Base-by-base conservation (phyloP, 2,329 filamentous ascomycete species). In the Bipolaris oryzae region DNA sequence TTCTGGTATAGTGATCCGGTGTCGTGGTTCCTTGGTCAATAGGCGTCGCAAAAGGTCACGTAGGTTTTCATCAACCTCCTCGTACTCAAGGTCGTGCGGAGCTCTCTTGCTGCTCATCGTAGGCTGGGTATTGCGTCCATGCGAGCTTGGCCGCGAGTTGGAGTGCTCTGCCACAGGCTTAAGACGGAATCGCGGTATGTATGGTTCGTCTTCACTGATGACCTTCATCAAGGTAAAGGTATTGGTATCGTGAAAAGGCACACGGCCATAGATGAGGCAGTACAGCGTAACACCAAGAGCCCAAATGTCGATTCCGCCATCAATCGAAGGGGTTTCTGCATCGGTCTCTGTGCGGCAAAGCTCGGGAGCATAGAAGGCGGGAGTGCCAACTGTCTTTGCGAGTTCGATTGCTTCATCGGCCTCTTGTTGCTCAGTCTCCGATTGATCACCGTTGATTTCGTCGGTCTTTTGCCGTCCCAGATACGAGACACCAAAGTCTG, bases 401-500 rank as follows among this genome's bases (percentile, higher is more conserved):
- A 99, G 82, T 74, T 98, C 95, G 58, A 96, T 87, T 61, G 96
- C 93, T 73, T 97, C 92, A 67, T 97, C 93, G 56, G 96, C 87
- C 69, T 96, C 91, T 38, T 87, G 87, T 10, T 91, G 90, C 74
- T 97, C 93, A 0, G 89, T 91, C 72, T 96, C 91, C 3, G 89
- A 89, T 81, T 87, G 58, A 79, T 88, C 77, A 55, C 92, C 89
- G 48, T 74, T 89, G 35, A 87, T 84, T 67, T 96, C 90, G 44
- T 96, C 91, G 37, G 91, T 85, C 55, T 93, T 90, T 1, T 92
- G 92, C 48, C 92, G 87, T 25, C 95, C 95, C 61, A 99, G 91
- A 76, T 98, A 99, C 1, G 95, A 99, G 1, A 99, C 95, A 31
- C 95, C 95, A 79, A 99, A 99, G 72, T 99, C 95, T 5, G 95